Percentiles rank a stretch among this genome's conserved stretches.
These are phyloP conservation scores for Starmerella sp. DNA, from an alignment of 805 yeast genomes.

Conservation along the genomic window DNA sequence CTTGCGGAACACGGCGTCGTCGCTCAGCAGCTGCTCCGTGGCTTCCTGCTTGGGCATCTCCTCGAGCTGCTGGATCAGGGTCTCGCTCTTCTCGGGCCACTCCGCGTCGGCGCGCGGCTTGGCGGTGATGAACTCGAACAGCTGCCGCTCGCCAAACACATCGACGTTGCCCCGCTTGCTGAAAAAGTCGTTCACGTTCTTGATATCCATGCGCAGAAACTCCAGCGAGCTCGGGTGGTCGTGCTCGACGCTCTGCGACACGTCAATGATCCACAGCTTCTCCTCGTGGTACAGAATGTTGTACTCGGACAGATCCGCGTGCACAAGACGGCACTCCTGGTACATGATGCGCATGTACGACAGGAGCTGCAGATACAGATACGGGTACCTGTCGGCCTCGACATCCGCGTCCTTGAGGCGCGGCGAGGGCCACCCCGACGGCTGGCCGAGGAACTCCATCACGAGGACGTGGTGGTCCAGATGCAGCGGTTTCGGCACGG, in stretches of 20 bases:
- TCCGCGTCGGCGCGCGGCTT: slow-evolving; percentile 30
- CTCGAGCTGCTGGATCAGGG: slow-evolving; percentile 22
- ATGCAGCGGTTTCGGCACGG: slow-evolving; percentile 89
- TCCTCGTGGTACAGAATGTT: slow-evolving; percentile 72
- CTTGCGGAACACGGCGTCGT: slow-evolving; percentile 82
- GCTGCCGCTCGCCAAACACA: slow-evolving; percentile 67
- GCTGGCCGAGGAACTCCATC: slow-evolving; percentile 80
- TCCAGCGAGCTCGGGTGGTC: slow-evolving; percentile 96
- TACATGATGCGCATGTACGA: slow-evolving; percentile 78
- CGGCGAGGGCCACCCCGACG: slow-evolving; percentile 79
- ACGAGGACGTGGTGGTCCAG: slow-evolving; percentile 81
- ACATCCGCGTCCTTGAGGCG: slow-evolving; percentile 75
- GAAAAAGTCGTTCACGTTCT: slow-evolving; percentile 85
- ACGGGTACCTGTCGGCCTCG: slow-evolving; percentile 44
- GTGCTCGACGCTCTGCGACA: slow-evolving; percentile 94
- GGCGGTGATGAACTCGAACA: slow-evolving; percentile 60
- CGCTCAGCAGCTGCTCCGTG: slow-evolving; percentile 40
- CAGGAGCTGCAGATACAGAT: slow-evolving; percentile 65
- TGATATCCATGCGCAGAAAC: slow-evolving; percentile 93
- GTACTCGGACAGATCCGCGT: slow-evolving; percentile 94
- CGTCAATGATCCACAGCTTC: slow-evolving; percentile 80
- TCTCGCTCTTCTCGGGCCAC: slow-evolving; percentile 29
- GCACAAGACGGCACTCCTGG: slow-evolving; percentile 80
- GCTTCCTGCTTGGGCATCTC: slow-evolving; percentile 23
- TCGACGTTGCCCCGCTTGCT: slow-evolving; percentile 52